These are phyloP conservation scores for Phytopythium aichiense DNA, from an alignment of 352 stramenopile genomes.

Conservation along the genomic window DNA sequence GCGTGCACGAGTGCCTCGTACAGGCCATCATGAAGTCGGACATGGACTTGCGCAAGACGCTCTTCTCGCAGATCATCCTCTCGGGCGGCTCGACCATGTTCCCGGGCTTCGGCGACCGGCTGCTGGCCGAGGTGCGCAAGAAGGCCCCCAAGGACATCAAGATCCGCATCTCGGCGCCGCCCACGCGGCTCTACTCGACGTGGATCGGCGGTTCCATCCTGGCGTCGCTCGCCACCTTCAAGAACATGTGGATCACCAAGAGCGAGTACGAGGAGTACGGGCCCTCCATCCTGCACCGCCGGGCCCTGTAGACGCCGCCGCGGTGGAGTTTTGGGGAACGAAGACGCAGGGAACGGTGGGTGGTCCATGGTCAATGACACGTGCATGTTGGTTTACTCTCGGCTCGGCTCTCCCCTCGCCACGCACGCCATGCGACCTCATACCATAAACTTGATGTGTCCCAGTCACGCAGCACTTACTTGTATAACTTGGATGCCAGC, in stretches of 20 bases:
- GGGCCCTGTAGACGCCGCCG: constrained; percentile 73
- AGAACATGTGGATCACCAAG: constrained; percentile 99
- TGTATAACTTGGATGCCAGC: neutral
- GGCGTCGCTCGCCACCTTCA: constrained; percentile 96
- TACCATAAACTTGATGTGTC: neutral
- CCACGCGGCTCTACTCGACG: constrained; percentile 93
- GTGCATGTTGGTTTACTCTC: neutral
- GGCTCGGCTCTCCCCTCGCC: neutral
- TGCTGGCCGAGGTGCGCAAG: constrained; percentile 92
- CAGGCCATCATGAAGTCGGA: constrained; percentile 97
- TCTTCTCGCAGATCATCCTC: constrained; percentile 92
- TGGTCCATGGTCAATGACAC: neutral
- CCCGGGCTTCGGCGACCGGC: constrained; percentile 92
- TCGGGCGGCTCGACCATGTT: constrained; percentile 95
- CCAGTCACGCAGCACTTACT: neutral
- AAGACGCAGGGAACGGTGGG: neutral
- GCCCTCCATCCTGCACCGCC: constrained; percentile 95
- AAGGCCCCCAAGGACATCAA: constrained; percentile 90
- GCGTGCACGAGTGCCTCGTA: constrained; percentile 86
- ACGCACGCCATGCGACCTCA: neutral
- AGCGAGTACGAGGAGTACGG: constrained; percentile 98
- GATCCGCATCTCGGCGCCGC: constrained; percentile 95
- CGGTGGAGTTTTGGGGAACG: neutral
- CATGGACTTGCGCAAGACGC: constrained; percentile 93
- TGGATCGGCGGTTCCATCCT: constrained; percentile 98